Evolutionary conservation across 352 stramenopile species (phyloP).

Genomic region (Pythium sukuiense): DNA sequence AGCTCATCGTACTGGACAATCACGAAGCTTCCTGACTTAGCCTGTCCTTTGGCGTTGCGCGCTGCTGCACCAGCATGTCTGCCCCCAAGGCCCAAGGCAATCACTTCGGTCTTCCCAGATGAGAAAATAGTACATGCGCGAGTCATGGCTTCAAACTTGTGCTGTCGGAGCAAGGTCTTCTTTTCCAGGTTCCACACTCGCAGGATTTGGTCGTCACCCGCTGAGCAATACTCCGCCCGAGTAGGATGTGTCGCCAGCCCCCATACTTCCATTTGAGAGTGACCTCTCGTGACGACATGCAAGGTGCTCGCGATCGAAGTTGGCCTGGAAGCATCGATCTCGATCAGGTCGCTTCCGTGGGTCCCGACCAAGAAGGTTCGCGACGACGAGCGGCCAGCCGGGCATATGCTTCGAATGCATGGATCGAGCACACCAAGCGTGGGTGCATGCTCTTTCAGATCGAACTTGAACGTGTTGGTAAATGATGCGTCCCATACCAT

Average conservation of each 20-base stretch:
- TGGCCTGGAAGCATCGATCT: slow-evolving; percentile 58
- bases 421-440: slow-evolving; percentile 21
- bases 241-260: slow-evolving; percentile 73
- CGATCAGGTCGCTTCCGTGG: slow-evolving; percentile 81
- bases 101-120: slow-evolving; percentile 36
- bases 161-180: slow-evolving; percentile 40
- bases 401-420: slow-evolving; percentile 51
- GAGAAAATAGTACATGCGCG: slow-evolving; percentile 61
- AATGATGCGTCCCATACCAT: slow-evolving; percentile 83
- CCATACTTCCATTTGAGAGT: slow-evolving; percentile 82
- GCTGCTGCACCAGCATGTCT: slow-evolving; percentile 38
- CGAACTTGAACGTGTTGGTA: slow-evolving; percentile 34
- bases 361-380: slow-evolving; percentile 80
- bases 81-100: slow-evolving; percentile 64
- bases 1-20: slow-evolving; percentile 62
- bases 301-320: slow-evolving; percentile 12
- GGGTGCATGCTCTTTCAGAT: slow-evolving; percentile 40
- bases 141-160: slow-evolving; percentile 47
- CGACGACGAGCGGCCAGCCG: slow-evolving; percentile 24
- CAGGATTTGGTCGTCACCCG: slow-evolving; percentile 79
- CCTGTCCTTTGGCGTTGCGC: slow-evolving; percentile 39
- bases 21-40: slow-evolving; percentile 71
- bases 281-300: slow-evolving; percentile 52
- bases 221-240: slow-evolving; percentile 68
- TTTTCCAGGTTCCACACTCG: slow-evolving; percentile 75